These are phyloP conservation scores for Pichia inconspicua DNA, from an alignment of 1,139 yeast species.

Conservation along the genomic window DNA sequence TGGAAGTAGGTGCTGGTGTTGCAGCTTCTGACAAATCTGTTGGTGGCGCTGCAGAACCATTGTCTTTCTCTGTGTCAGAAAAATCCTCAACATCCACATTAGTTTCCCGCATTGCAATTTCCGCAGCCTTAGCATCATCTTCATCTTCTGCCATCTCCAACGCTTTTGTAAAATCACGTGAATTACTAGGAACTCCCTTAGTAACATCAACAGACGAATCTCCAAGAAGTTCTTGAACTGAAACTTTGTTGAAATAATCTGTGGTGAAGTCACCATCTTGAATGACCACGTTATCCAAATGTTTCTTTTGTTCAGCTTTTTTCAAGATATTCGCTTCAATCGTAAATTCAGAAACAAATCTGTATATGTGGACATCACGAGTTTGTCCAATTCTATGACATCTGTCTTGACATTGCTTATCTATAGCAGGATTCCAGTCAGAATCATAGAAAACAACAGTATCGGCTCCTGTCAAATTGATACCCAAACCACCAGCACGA, in stretches of 20 bases:
- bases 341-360: slow-evolving; percentile 93
- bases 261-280: slow-evolving; percentile 99
- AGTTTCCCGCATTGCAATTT: slow-evolving; percentile 80
- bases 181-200: slow-evolving; percentile 22
- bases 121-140: slow-evolving; percentile 91
- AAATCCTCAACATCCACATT: slow-evolving; percentile 82
- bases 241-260: slow-evolving; percentile 83
- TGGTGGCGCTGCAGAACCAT: not conserved
- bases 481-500: slow-evolving; percentile 97
- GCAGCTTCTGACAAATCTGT: not conserved
- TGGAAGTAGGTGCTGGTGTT: slow-evolving; percentile 7
- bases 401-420: slow-evolving; percentile 97
- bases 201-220: slow-evolving; percentile 26
- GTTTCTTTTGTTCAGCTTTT: slow-evolving; percentile 93
- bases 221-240: slow-evolving; percentile 78
- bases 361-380: slow-evolving; percentile 92
- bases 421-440: slow-evolving; percentile 99
- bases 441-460: slow-evolving; percentile 98
- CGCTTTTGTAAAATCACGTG: slow-evolving; percentile 51
- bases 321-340: slow-evolving; percentile 90
- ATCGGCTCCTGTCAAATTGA: slow-evolving; percentile 96
- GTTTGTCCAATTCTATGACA: slow-evolving; percentile 99
- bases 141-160: slow-evolving; percentile 94
- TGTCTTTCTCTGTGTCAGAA: slow-evolving; percentile 34
- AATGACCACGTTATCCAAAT: slow-evolving; percentile 89